These are phyloP conservation scores for Skeletonema potamos DNA, from an alignment of 108 stramenopile genomes.

Conservation along the genomic window DNA sequence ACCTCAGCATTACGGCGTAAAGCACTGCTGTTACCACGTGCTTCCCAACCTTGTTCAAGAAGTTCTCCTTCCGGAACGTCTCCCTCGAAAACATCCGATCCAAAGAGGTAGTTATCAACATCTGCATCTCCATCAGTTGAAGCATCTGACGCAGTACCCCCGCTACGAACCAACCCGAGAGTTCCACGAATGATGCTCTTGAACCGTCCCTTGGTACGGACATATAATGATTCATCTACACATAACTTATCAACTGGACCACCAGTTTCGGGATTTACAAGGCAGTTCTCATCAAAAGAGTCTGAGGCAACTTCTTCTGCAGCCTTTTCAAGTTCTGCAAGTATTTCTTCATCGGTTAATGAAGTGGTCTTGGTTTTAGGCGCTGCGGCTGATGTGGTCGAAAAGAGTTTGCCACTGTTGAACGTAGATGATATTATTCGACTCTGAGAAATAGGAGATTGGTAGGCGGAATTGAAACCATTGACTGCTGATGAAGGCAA, in stretches of 20 bases:
- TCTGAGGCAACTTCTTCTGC: constrained; percentile 57
- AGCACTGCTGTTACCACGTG: constrained; percentile 62
- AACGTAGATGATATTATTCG: background rate
- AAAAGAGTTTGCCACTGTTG: background rate
- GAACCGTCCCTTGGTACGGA: constrained; percentile 51
- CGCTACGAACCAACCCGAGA: constrained; percentile 50
- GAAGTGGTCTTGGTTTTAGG: background rate
- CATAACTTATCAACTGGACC: constrained; percentile 63
- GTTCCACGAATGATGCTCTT: constrained; percentile 60
- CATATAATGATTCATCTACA: constrained; percentile 57
- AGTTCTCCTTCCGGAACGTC: constrained; percentile 69
- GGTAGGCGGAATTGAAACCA: background rate
- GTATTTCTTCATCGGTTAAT: constrained; percentile 24
- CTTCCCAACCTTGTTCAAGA: constrained; percentile 79
- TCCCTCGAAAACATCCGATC: constrained; percentile 23
- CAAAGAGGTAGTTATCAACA: constrained; percentile 24
- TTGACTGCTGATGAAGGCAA: background rate
- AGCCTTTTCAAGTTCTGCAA: constrained; percentile 53
- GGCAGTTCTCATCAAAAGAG: constrained; percentile 71
- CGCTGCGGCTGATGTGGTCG: background rate
- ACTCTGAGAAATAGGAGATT: background rate
- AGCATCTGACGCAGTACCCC: constrained; percentile 1
- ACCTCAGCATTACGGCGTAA: constrained; percentile 82
- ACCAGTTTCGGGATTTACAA: constrained; percentile 54
- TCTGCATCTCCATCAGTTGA: background rate